Evolutionary conservation across 495 filamentous ascomycete genomes (phyloP).

Genomic region (Penicillium arizonense): DNA sequence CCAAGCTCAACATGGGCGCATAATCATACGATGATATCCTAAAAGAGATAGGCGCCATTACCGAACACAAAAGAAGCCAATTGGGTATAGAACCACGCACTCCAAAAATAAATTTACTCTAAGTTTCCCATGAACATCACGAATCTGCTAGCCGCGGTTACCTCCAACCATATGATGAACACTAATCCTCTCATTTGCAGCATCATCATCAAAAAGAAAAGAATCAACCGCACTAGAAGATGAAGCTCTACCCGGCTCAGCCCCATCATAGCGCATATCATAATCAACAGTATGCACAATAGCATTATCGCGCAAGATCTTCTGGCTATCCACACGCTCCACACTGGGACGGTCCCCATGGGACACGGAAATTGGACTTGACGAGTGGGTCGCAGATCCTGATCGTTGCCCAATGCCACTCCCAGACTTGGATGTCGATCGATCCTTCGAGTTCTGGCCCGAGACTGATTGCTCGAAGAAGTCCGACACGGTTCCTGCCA

Average conservation of each 20-base stretch:
- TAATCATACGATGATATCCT: neutral
- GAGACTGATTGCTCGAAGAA: constrained; percentile 15
- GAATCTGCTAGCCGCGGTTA: neutral
- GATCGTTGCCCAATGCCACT: neutral
- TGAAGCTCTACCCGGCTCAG: neutral
- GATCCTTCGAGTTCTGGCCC: neutral
- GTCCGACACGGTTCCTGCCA: constrained; percentile 12
- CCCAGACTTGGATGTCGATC: neutral
- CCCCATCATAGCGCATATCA: neutral
- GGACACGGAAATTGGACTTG: neutral
- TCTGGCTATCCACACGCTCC: neutral
- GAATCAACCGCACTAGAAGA: constrained; percentile 1
- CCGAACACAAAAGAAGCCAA: neutral
- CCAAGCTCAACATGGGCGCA: too few species aligned
- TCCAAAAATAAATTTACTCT: neutral
- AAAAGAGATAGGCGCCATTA: neutral
- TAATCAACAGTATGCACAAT: constrained; percentile 1
- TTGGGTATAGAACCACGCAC: neutral
- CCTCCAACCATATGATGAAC: neutral
- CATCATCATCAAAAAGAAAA: neutral
- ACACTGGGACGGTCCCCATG: neutral
- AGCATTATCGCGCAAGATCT: neutral
- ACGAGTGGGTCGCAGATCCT: neutral
- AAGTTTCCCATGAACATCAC: neutral
- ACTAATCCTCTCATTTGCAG: neutral